phyloP scores from a whole-genome alignment of 371 early-diverging fungal species.

The Blyttiomyces sp. region DNA sequence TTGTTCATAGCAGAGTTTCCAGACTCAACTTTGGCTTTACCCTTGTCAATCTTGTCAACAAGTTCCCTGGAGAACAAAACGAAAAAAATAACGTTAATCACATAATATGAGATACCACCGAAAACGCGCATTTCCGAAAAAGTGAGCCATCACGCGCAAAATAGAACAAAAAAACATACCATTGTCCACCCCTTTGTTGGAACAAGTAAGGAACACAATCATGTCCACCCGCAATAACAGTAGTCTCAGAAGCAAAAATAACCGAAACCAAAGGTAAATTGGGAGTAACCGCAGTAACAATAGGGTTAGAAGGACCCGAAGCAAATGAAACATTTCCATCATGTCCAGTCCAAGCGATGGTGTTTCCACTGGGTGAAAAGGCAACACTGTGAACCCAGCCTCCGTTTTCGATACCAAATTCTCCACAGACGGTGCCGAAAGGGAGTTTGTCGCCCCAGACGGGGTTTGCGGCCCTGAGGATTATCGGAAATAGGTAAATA shows the following conservation, averaged over 20 bases:
- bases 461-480: conserved; percentile 45
- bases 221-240: conserved; percentile 86
- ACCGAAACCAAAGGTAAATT: conserved; percentile 77
- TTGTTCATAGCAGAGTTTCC: conserved; percentile 72
- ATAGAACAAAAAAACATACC: conserved; percentile 43
- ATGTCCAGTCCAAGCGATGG: conserved; percentile 85
- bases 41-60: conserved; percentile 70
- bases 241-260: conserved; percentile 71
- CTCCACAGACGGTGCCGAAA: conserved; percentile 90
- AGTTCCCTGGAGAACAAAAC: conserved; percentile 48
- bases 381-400: conserved; percentile 94
- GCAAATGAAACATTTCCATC: conserved; percentile 79
- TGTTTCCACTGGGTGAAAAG: conserved; percentile 89
- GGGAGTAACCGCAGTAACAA: conserved; percentile 57
- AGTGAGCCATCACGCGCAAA: neutral
- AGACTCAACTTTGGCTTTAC: conserved; percentile 56
- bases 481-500: too few species aligned
- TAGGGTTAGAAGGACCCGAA: conserved; percentile 53
- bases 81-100: neutral
- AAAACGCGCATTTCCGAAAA: neutral
- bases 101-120: neutral
- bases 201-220: conserved; percentile 86
- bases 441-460: conserved; percentile 94
- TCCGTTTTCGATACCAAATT: conserved; percentile 69
- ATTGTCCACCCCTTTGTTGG: conserved; percentile 42